These are phyloP conservation scores for Starmerella tilneyi DNA, from an alignment of 805 yeast genomes.

Conservation along the genomic window DNA sequence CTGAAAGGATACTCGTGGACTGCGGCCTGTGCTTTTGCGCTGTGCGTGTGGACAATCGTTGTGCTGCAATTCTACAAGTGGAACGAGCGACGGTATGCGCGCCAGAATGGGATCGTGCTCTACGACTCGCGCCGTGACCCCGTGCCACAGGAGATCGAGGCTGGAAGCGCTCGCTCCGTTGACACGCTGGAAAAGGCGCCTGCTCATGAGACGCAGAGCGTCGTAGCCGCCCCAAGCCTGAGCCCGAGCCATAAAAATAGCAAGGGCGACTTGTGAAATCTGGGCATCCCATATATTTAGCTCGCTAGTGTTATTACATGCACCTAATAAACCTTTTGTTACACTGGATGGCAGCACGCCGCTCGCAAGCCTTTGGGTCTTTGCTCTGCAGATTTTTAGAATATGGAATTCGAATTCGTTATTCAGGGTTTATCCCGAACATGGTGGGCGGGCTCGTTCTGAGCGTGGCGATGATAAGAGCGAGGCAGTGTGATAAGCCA, in stretches of 20 bases:
- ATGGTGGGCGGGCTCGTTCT: no score
- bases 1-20: slow-evolving; percentile 26
- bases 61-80: slow-evolving; percentile 19
- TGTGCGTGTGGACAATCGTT: slow-evolving; percentile 23
- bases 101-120: slow-evolving; percentile 19
- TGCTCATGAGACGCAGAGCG: background rate
- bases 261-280: no score
- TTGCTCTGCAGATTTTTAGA: no score
- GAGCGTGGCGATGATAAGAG: no score
- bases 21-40: slow-evolving; percentile 21
- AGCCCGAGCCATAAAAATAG: no score
- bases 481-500: no score
- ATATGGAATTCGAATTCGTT: no score
- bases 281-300: background rate
- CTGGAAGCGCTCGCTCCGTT: background rate
- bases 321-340: no score
- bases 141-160: slow-evolving; percentile 2
- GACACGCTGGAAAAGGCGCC: background rate
- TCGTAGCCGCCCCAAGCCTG: background rate
- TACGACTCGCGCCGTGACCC: slow-evolving; percentile 17
- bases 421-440: no score
- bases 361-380: no score
- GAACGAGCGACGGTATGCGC: slow-evolving; percentile 18
- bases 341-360: no score
- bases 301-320: no score